Evolutionary conservation across 139 green algal species (phyloP).

Genomic region (Micromonas commoda): DNA sequence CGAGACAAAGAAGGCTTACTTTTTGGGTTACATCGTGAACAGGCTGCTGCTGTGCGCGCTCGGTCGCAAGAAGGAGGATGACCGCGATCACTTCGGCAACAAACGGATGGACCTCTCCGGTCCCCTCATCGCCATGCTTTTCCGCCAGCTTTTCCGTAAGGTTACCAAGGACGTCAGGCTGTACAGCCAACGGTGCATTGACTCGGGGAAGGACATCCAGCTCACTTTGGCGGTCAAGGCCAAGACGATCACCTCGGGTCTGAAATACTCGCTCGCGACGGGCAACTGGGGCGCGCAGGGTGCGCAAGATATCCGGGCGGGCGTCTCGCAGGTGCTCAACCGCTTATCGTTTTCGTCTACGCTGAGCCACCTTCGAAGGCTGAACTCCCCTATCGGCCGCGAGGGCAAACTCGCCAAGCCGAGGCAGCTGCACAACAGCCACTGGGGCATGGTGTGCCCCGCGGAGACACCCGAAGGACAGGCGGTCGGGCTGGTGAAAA

Average conservation of each 20-base stretch:
- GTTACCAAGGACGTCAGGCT: slow-evolving; percentile 81
- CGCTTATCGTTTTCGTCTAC: slow-evolving; percentile 91
- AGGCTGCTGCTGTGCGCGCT: slow-evolving; percentile 46
- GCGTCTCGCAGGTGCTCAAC: slow-evolving; percentile 92
- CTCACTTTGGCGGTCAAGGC: slow-evolving; percentile 60
- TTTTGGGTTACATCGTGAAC: slow-evolving; percentile 51
- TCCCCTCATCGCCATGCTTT: slow-evolving; percentile 44
- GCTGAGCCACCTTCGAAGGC: slow-evolving; percentile 86
- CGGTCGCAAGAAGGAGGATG: slow-evolving; percentile 55
- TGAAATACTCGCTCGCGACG: slow-evolving; percentile 94
- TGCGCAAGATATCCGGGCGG: slow-evolving; percentile 43
- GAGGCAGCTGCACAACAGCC: slow-evolving; percentile 92
- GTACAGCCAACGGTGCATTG: slow-evolving; percentile 66
- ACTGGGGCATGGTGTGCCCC: slow-evolving; percentile 98
- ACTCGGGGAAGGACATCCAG: slow-evolving; percentile 51
- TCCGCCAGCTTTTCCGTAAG: slow-evolving; percentile 84
- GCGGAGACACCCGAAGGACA: slow-evolving; percentile 91
- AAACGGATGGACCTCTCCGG: slow-evolving; percentile 81
- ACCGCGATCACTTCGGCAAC: slow-evolving; percentile 97
- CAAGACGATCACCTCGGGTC: slow-evolving; percentile 80
- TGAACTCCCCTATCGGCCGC: slow-evolving; percentile 91
- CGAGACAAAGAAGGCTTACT: slow-evolving; percentile 57
- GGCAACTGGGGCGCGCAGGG: slow-evolving; percentile 87
- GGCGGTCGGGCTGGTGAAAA: slow-evolving; percentile 93
- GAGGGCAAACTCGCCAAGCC: slow-evolving; percentile 75